These are phyloP conservation scores for Colletotrichum scovillei DNA, from an alignment of 2,329 filamentous ascomycete species.

Conservation along the genomic window DNA sequence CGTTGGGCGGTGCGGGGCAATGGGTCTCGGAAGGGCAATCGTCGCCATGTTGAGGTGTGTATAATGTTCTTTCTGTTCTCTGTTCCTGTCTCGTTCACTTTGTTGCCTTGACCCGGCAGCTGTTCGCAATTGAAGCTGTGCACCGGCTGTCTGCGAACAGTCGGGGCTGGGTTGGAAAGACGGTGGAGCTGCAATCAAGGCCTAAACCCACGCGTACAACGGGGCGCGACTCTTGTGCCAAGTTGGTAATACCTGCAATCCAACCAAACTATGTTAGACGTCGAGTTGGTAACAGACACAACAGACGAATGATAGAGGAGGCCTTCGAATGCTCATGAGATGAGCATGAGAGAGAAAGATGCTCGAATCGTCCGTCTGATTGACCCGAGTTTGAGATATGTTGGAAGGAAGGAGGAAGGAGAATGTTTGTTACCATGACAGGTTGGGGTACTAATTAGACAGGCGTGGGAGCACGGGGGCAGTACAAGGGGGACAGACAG, in stretches of 20 bases:
- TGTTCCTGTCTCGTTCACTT: neutral
- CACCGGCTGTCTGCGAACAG: slow-evolving; percentile 1
- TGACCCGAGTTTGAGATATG: neutral
- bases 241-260: neutral
- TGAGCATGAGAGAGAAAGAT: neutral
- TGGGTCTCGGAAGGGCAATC: slow-evolving; percentile 62
- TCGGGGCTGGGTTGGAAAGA: neutral
- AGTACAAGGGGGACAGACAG: neutral
- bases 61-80: neutral
- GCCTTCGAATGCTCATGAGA: neutral
- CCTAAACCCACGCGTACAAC: neutral
- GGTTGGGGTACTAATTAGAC: slow-evolving; percentile 1
- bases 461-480: neutral
- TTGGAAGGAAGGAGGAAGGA: neutral
- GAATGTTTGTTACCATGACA: neutral
- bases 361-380: neutral
- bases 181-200: neutral
- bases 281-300: neutral
- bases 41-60: slow-evolving; percentile 59
- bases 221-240: neutral
- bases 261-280: neutral
- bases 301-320: neutral
- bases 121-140: neutral
- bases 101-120: neutral
- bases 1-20: slow-evolving; percentile 57